Base-by-base conservation (phyloP, 352 stramenopile genomes). In the Pythium chondricola region DNA sequence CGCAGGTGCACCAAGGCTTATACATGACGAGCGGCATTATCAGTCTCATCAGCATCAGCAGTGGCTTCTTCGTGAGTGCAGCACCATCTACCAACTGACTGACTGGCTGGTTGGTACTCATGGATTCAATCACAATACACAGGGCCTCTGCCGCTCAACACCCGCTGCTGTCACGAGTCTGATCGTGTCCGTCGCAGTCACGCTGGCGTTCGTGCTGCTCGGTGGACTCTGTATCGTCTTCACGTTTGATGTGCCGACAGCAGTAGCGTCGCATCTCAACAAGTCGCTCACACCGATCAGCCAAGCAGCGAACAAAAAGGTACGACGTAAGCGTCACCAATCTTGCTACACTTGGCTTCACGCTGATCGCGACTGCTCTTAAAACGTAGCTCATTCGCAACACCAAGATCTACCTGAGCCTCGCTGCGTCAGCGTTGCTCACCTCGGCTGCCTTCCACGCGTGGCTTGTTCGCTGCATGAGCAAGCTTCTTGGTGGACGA, bases 171-270 rank as follows among this genome's bases (percentile, higher is more conserved):
- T 87, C 3, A 33, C 51, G n/a, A 85, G 71, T 38, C 64, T 87
- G 18, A 82, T 85, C 48, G 24, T 82, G 9, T 48, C 65, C 1
- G 63, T 84, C 47, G 69, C 61, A 8, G 59, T 62, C n/a, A 59
- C 63, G 27, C 85, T 84, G 43, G 61, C 54, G 5, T 75, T 63
- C 43, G 54, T 73, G 6, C 35, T 87, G 14, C 64, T 84, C 7
- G 72, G 74, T 25, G 75, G 75, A 0, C 43, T 90, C 11, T 85
- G 74, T 44, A 55, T 85, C 35, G 51, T 90, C 38, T 85, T 74
- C 39, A 56, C 56, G 21, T 56, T 65, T 7, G 55, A 80, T 42
- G 57, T 80, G 5, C 50, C 63, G 6, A 43, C 78, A 1, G 46
- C 79, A 4, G 56, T 91, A 1, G 67, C 67, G 3, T 60, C 55